phyloP scores from a whole-genome alignment of 2,329 filamentous ascomycete species.

The Lithohypha guttulata region DNA sequence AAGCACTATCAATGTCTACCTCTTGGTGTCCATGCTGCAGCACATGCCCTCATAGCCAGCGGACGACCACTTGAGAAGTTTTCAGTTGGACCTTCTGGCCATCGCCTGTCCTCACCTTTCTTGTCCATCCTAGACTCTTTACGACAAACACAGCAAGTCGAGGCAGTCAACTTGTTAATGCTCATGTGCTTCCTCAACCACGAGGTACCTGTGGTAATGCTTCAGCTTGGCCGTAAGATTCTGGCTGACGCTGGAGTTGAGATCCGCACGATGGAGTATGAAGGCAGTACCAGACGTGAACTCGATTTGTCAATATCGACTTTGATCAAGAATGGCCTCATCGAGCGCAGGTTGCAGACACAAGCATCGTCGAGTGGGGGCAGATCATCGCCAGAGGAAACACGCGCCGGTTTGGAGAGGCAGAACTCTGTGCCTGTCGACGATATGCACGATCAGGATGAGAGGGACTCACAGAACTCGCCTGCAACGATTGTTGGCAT shows the following conservation, averaged over 20 bases:
- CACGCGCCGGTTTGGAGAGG: not conserved
- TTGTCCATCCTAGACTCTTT: slow-evolving; percentile 40
- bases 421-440: slow-evolving; percentile 1
- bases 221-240: slow-evolving; percentile 41
- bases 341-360: slow-evolving; percentile 31
- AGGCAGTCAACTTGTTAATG: slow-evolving; percentile 55
- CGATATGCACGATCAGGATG: not conserved
- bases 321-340: slow-evolving; percentile 36
- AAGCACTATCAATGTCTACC: slow-evolving; percentile 54
- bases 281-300: slow-evolving; percentile 25
- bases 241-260: slow-evolving; percentile 27
- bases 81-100: slow-evolving; percentile 43
- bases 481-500: slow-evolving; percentile 23
- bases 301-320: slow-evolving; percentile 37
- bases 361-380: slow-evolving; percentile 19
- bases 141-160: slow-evolving; percentile 24
- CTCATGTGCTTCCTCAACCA: slow-evolving; percentile 56
- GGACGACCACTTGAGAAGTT: slow-evolving; percentile 53
- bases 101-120: slow-evolving; percentile 42
- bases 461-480: slow-evolving; percentile 10
- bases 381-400: slow-evolving; percentile 11
- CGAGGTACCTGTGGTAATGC: slow-evolving; percentile 55
- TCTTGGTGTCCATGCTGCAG: slow-evolving; percentile 57
- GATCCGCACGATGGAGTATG: slow-evolving; percentile 28
- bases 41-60: slow-evolving; percentile 50